Evolutionary conservation across 345 rosid species (phyloP), one percentile per base, ranked within the genome.

Genomic region (Eucalyptus brandiana): DNA sequence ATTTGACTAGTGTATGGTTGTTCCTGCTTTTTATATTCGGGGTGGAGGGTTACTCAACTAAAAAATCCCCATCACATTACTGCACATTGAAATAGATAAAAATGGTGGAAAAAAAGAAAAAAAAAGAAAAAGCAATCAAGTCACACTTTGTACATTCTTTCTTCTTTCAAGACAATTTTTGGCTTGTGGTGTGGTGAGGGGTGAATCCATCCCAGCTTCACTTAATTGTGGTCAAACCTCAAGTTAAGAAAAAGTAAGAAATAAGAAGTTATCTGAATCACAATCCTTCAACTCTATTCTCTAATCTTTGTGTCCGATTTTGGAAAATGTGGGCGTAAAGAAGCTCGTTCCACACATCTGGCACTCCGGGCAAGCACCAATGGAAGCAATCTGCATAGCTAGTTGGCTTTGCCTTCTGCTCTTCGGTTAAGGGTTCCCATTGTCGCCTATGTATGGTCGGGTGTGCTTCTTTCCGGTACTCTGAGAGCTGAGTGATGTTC

Each of bases 301-400:
- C 80, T 14, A 60, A 80, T 90, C 47, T 87, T 37, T 88, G 87
- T 19, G 32, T 51, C 72, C 80, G 40, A 32, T 49, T 83, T 1
- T 87, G 72, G 60, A 91, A 88, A 87, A 96, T 93, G 54, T 93
- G 92, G 37, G 98, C 93, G 89, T 93, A 97, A 88, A 97, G 95
- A 37, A 97, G 94, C 89, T 95, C 94, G 87, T 97, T 97, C 99
- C 99, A 97, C 17, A 95, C 97, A 91, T 97, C 99, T 44, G 98
- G 97, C 15, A 95, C 96, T 48, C 99, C 99, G 47, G 99, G 99
- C 44, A 97, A 96, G 88, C 97, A 96, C 99, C 99, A 96, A 86
- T 97, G 99, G 89, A 93, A 95, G 88, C 99, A 97, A 90, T 97
- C 99, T 23, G 99, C 94, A 72, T 95, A 95, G 65, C 94, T 94